These are phyloP conservation scores for Ogataea chonburiensis DNA, from an alignment of 805 yeast species.

Conservation along the genomic window DNA sequence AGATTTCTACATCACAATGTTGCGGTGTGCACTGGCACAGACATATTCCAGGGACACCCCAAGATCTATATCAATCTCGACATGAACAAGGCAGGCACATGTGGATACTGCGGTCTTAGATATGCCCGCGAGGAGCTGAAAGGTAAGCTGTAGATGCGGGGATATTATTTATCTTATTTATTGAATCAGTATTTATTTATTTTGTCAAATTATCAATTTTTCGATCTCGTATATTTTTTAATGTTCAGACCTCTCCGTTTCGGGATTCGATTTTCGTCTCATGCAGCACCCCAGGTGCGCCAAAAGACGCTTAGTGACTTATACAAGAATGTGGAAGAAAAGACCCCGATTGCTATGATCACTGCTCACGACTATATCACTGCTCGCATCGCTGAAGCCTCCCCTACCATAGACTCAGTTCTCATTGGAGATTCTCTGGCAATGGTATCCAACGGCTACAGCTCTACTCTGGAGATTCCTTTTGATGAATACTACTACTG, in stretches of 20 bases:
- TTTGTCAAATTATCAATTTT: not conserved
- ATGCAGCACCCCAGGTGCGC: conserved; percentile 9
- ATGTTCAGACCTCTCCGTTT: conserved; percentile 1
- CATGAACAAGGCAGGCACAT: conserved; percentile 65
- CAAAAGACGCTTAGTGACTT: conserved; percentile 29
- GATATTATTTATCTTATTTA: conserved; percentile 17
- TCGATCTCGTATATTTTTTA: not conserved
- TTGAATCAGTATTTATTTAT: conserved; percentile 6
- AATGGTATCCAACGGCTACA: conserved; percentile 85
- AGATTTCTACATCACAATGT: conserved; percentile 52
- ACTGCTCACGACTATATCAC: conserved; percentile 90
- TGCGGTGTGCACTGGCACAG: conserved; percentile 85
- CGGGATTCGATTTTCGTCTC: conserved; percentile 22
- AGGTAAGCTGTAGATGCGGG: conserved; percentile 25
- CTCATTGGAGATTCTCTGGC: conserved; percentile 92
- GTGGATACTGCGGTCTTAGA: conserved; percentile 80
- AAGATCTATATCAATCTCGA: conserved; percentile 79
- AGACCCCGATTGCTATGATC: conserved; percentile 37
- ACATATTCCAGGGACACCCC: conserved; percentile 81
- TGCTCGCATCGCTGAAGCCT: conserved; percentile 60
- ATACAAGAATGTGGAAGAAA: conserved; percentile 18
- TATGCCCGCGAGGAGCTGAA: conserved; percentile 55
- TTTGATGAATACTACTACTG: conserved; percentile 80
- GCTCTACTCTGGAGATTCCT: conserved; percentile 69
- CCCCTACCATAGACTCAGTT: conserved; percentile 63